Base-by-base conservation (phyloP, 2,329 filamentous ascomycete genomes). In the Stachybotrys echinatus region DNA sequence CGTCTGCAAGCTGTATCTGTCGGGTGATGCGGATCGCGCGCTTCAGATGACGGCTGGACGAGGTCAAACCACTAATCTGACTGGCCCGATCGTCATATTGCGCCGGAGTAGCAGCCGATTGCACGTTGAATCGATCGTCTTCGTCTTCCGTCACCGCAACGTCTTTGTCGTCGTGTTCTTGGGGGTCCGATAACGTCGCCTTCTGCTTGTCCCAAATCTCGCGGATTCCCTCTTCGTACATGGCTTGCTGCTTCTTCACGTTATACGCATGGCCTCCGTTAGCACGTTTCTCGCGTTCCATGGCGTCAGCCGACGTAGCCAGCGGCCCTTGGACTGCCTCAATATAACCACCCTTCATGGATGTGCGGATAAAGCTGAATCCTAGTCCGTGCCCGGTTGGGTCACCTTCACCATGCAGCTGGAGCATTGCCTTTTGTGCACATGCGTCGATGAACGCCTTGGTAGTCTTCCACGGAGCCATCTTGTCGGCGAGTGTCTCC, bases 241-340 rank as follows among this genome's bases (percentile, higher is more conserved):
- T 88, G 54, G 84, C 85, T 62, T 97, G 90, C 66, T 99, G 94
- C 57, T 89, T 86, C 63, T 92, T 94, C 53, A 99, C 94, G 56
- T 99, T 99, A 74, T 99, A 99, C 58, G 89, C 92, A 69, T 99
- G 94, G 0, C 94, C 94, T 49, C 91, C 91, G 55, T 94, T 92
- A 17, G 88, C 88, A 63, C 92, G 89, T 55, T 94, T 83, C 65
- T 92, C 89, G 54, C 92, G 88, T 61, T 90, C 88, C 53, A 92
- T 89, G 61, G 89, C 92, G 66, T 96, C 90, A 19, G 90, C 91
- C 10, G 82, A 84, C 3, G 82, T 85, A 7, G 82, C 80, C 38
- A 81, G 69, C 3, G 83, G 81, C 2, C 83, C 83, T 50, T 83
- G 81, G 22, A 95, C 81, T 19, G 91, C 87, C 63, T 92, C 89